Conservation (phyloP, 1,139 yeast species). For the Pichia sp. region DNA sequence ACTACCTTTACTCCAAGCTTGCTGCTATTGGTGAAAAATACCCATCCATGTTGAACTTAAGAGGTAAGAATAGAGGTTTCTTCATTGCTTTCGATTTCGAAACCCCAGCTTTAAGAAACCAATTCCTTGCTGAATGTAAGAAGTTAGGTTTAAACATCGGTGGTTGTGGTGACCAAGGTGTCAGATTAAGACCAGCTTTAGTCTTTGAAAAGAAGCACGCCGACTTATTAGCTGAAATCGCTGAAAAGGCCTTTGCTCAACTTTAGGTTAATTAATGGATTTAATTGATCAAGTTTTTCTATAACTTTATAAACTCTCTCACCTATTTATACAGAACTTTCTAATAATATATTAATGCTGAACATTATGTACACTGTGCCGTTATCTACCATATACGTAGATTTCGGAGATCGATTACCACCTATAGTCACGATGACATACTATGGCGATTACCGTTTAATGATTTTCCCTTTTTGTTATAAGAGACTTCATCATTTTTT, state of each 20-base stretch:
- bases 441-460: too few species aligned
- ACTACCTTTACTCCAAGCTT: conserved; percentile 51
- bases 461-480: too few species aligned
- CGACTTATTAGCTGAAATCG: conserved; percentile 50
- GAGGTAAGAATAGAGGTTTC: conserved; percentile 70
- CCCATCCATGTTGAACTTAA: conserved; percentile 46
- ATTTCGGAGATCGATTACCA: too few species aligned
- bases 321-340: too few species aligned
- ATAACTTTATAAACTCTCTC: too few species aligned
- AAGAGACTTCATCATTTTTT: too few species aligned
- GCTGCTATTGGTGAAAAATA: conserved; percentile 41
- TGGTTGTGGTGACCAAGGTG: conserved; percentile 65
- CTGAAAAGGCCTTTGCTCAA: conserved; percentile 20
- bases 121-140: conserved; percentile 49
- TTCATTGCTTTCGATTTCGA: conserved; percentile 75
- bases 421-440: too few species aligned
- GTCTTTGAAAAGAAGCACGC: conserved; percentile 68
- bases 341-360: too few species aligned
- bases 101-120: conserved; percentile 46
- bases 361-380: too few species aligned
- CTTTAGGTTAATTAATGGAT: conserved; percentile 6
- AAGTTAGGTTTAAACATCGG: conserved; percentile 65
- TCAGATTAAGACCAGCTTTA: conserved; percentile 70
- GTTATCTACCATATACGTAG: too few species aligned
- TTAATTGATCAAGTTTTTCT: not conserved